Evolutionary conservation across 805 yeast genomes (phyloP), one percentile per base, ranked within the genome.

Genomic region (Suhomyces xylopsoci): DNA sequence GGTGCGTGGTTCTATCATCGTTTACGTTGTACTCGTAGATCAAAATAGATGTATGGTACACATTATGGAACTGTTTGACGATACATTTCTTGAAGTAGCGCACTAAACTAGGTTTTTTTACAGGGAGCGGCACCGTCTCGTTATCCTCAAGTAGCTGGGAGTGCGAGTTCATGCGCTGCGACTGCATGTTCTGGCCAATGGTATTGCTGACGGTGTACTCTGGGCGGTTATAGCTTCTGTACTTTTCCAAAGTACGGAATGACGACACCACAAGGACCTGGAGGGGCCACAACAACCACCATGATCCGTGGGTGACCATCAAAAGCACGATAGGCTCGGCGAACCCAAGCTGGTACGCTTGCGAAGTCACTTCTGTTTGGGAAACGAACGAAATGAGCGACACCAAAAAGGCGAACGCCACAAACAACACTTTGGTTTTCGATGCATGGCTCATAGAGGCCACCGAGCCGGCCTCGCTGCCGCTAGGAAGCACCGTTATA

Each of bases 291-390:
- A 88, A 73, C 10, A 81, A 48, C 77, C 83, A 74, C 96, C 94
- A 88, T 9, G 85, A 80, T 2, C 91, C 87, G 62, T 90, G 97
- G 0, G 96, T 90, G 15, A 88, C 68, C 50, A 77, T 67, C n/a
- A 85, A 69, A 51, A 86, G 69, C 22, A 89, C 66, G 20, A 88
- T 74, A 0, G 97, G 96, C 62, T 89, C 91, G 49, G 79, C 65
- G 66, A 82, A 90, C 3, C 77, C 79, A 7, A 73, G 64, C 28
- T 76, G 71, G 62, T 88, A 86, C 5, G 90, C 77, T 51, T 84
- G 84, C 6, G 90, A 79, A 1, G 96, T 88, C 54, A 85, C 73
- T 64, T 90, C 97, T 0, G 97, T 90, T 64, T 90, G 97, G 14
- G 78, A 62, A 4, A 90, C 91, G 68, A 90, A 90, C 3, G 91